phyloP scores from a whole-genome alignment of 306 rosid species.

The Rubus parviflorus region DNA sequence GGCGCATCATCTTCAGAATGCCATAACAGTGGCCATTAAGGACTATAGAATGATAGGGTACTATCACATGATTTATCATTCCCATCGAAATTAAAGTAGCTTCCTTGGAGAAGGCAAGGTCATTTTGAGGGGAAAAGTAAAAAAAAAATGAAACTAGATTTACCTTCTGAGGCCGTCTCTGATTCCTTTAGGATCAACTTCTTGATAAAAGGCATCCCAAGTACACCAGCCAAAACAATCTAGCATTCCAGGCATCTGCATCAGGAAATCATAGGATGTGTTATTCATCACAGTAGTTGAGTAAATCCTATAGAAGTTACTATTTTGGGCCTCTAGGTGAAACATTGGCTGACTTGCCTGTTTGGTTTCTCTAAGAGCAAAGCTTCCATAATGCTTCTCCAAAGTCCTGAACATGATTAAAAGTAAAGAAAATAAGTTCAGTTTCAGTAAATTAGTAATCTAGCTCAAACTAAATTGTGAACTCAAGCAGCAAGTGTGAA shows the following conservation, averaged over 20 bases:
- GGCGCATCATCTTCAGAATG: not conserved
- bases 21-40: not conserved
- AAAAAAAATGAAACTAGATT: not conserved
- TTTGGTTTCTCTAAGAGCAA: slow-evolving; percentile 38
- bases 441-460: not conserved
- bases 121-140: not conserved
- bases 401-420: slow-evolving; percentile 32
- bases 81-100: not conserved
- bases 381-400: slow-evolving; percentile 38
- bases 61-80: not conserved
- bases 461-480: not conserved
- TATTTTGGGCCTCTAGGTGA: slow-evolving; percentile 10
- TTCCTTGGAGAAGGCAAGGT: not conserved
- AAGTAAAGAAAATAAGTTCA: not conserved
- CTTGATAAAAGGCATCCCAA: slow-evolving; percentile 43
- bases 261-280: not conserved
- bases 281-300: slow-evolving; percentile 1
- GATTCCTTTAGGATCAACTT: slow-evolving; percentile 41
- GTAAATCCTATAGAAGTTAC: slow-evolving; percentile 3
- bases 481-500: slow-evolving; percentile 2
- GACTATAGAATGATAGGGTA: not conserved
- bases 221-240: slow-evolving; percentile 49
- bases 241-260: slow-evolving; percentile 48
- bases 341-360: slow-evolving; percentile 29
- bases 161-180: slow-evolving; percentile 44